phyloP scores from a whole-genome alignment of 495 filamentous ascomycete genomes.

The Friedmanniomyces simplex region DNA sequence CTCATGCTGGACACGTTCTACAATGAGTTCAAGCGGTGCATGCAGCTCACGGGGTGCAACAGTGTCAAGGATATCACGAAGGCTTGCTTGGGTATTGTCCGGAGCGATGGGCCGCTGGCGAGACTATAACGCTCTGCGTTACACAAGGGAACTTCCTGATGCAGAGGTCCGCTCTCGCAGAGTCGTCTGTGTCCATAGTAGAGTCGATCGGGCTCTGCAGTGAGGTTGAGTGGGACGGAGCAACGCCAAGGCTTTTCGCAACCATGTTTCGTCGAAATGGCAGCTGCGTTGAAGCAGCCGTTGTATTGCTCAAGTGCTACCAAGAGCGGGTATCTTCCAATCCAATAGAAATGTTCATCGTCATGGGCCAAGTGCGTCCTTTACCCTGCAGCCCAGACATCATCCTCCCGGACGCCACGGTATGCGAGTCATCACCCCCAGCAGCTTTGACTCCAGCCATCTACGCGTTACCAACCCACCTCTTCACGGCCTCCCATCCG shows the following conservation, averaged over 20 bases:
- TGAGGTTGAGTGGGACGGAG: too few relatives aligned
- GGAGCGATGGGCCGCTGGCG: conserved; percentile 35
- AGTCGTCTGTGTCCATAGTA: too few relatives aligned
- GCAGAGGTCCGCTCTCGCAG: too few relatives aligned
- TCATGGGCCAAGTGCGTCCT: too few relatives aligned
- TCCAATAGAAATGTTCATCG: too few relatives aligned
- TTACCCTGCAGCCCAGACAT: too few relatives aligned
- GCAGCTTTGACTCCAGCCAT: too few relatives aligned
- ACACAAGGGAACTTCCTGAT: not conserved
- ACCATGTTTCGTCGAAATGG: too few relatives aligned
- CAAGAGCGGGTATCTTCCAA: not conserved
- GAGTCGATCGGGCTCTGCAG: too few relatives aligned
- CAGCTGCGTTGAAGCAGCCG: not conserved
- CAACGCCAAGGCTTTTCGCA: not conserved
- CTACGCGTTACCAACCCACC: not conserved
- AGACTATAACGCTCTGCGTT: conserved; percentile 23
- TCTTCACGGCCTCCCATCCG: not conserved
- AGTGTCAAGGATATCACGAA: conserved; percentile 38
- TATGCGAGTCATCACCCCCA: too few relatives aligned
- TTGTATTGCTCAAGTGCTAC: not conserved
- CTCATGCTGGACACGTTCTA: conserved; percentile 24
- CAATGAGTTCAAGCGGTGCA: conserved; percentile 42
- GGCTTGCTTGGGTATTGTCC: conserved; percentile 31
- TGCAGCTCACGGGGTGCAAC: conserved; percentile 42
- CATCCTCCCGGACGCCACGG: too few relatives aligned